phyloP scores from a whole-genome alignment of 148 eudicot genomes.

The Fallopia convolvulus region DNA sequence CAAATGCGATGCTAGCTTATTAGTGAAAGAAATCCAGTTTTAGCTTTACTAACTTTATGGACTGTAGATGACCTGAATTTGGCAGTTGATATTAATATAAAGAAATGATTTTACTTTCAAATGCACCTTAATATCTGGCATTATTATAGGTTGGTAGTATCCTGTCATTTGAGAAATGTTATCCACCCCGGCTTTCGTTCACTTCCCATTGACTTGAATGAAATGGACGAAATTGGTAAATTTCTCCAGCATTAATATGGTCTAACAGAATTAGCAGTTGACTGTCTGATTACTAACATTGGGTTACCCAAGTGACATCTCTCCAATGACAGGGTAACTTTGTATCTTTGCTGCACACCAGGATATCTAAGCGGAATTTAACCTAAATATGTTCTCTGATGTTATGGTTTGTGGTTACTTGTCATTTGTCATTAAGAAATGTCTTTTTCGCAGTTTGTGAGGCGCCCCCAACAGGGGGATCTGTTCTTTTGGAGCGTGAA shows the following conservation, averaged over 20 bases:
- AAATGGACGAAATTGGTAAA: neutral
- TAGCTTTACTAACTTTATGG: neutral
- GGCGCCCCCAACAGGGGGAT: conserved; percentile 31
- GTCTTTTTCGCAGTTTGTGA: conserved; percentile 43
- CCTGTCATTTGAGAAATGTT: neutral
- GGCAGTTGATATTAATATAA: neutral
- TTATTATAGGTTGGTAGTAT: neutral
- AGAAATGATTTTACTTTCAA: neutral
- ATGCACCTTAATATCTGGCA: neutral
- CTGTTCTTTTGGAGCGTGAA: conserved; percentile 52
- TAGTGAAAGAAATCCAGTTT: neutral
- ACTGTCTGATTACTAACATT: neutral
- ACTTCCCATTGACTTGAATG: neutral
- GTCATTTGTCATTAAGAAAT: neutral
- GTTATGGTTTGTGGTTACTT: too few relatives aligned
- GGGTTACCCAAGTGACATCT: neutral
- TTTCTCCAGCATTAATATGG: neutral
- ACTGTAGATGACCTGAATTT: neutral
- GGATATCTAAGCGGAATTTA: neutral
- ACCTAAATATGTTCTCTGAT: too few relatives aligned
- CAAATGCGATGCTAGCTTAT: conserved; percentile 1
- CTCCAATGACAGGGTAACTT: neutral
- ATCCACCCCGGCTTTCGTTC: neutral
- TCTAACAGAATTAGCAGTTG: neutral
- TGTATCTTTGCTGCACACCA: neutral